Conservation (phyloP, 2,329 filamentous ascomycete genomes). For the Pseudogymnoascus sp. region DNA sequence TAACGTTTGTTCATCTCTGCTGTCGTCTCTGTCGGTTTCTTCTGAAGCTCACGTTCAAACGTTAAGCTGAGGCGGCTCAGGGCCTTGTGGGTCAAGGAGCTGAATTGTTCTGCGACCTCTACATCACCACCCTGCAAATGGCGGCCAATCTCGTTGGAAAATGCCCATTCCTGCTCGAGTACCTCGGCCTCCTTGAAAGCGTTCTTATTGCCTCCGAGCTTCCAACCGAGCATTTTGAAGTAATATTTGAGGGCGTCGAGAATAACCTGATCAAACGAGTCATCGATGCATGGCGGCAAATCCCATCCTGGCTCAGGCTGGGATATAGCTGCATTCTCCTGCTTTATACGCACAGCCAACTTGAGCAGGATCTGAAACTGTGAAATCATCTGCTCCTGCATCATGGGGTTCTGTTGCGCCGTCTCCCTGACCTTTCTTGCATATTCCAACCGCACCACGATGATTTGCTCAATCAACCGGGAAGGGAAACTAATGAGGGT, state of each 20-base stretch:
- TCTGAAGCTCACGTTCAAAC: constrained; percentile 85
- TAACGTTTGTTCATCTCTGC: constrained; percentile 94
- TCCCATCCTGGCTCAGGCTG: constrained; percentile 91
- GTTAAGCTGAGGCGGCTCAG: constrained; percentile 80
- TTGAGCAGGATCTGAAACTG: constrained; percentile 93
- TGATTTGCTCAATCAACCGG: constrained; percentile 92
- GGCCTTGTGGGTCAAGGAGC: constrained; percentile 86
- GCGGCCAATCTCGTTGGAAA: constrained; percentile 86
- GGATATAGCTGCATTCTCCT: constrained; percentile 76
- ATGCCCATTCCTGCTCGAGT: constrained; percentile 95
- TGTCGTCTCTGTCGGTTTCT: constrained; percentile 74
- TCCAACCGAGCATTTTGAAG: constrained; percentile 98
- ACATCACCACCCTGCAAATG: constrained; percentile 91
- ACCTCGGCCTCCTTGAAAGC: constrained; percentile 99
- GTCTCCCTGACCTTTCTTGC: constrained; percentile 94
- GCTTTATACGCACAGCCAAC: constrained; percentile 87
- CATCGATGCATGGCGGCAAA: constrained; percentile 89
- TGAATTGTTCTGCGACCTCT: constrained; percentile 96
- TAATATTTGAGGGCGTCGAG: constrained; percentile 94
- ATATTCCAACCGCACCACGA: constrained; percentile 82
- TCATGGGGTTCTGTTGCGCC: constrained; percentile 82
- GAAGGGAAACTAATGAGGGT: constrained; percentile 97
- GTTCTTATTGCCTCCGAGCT: constrained; percentile 94
- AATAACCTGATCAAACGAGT: constrained; percentile 88
- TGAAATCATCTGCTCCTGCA: constrained; percentile 95